These are phyloP conservation scores for Clavispora phyllophila DNA, from an alignment of 805 yeast genomes.

Conservation along the genomic window DNA sequence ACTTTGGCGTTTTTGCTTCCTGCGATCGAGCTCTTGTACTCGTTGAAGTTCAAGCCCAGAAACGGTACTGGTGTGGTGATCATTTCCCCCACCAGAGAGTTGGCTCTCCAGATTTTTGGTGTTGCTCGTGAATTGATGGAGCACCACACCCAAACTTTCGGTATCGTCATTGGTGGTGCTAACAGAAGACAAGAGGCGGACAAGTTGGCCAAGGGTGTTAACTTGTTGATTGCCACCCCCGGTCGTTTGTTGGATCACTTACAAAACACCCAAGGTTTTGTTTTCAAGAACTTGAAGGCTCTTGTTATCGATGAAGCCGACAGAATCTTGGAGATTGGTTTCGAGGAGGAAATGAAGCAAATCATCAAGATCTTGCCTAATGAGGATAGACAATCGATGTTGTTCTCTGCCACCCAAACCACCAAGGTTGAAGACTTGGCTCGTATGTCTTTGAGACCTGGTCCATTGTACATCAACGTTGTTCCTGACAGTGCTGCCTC, in stretches of 20 bases:
- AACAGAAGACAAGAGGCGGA: slow-evolving; percentile 97
- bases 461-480: slow-evolving; percentile 91
- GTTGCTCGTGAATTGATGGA: slow-evolving; percentile 94
- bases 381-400: slow-evolving; percentile 91
- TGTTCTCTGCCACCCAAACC: slow-evolving; percentile 98
- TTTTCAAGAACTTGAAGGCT: slow-evolving; percentile 91
- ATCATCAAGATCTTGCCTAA: slow-evolving; percentile 89
- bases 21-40: slow-evolving; percentile 86
- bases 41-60: slow-evolving; percentile 92
- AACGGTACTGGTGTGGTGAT: slow-evolving; percentile 97
- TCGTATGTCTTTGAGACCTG: slow-evolving; percentile 88
- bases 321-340: slow-evolving; percentile 94
- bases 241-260: slow-evolving; percentile 95
- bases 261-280: slow-evolving; percentile 91
- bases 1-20: slow-evolving; percentile 94
- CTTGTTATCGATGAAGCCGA: slow-evolving; percentile 97
- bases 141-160: slow-evolving; percentile 87
- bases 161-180: slow-evolving; percentile 97
- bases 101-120: slow-evolving; percentile 95
- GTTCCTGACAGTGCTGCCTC: slow-evolving; percentile 78
- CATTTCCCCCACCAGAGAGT: slow-evolving; percentile 95
- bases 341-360: slow-evolving; percentile 98
- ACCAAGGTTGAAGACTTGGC: slow-evolving; percentile 98
- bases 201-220: slow-evolving; percentile 89
- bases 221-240: slow-evolving; percentile 91